Evolutionary conservation across 306 rosid genomes (phyloP), one percentile per base, ranked within the genome.

Genomic region (Ceratonia siliqua): DNA sequence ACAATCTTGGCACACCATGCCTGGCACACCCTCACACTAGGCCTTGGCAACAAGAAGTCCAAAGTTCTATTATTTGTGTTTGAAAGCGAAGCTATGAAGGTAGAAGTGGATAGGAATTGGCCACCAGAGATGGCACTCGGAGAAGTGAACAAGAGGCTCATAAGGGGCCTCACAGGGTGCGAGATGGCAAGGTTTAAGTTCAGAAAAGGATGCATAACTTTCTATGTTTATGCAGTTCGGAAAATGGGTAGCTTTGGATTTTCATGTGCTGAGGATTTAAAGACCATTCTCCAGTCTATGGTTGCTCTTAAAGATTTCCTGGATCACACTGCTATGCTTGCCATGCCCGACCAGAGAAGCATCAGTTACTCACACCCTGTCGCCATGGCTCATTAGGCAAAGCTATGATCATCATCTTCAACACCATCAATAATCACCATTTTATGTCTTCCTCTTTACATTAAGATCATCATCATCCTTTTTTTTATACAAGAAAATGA

Each of bases 161-260:
- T 95, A 8, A 85, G 86, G 33, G 99, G 98, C 5, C 81, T 92
- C 39, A 14, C 13, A n/a, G 91, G 88, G 2, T 84, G 86, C 33
- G 99, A 95, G 62, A 89, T 92, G 97, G 98, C 99, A 0, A 41
- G 99, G 75, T 95, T 95, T 79, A 95, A 95, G 84, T 95, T 95
- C 81, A 87, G 99, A 41, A 95, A 95, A 84, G 99, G 99, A 0
- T 92, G 98, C 75, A 74, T 95, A 0, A 95, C 99, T 45, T 95
- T 95, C 70, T 95, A 95, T 83, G 94, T 95, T 3, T 95, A 86
- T 18, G 99, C 98, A 0, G 98, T 95, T 33, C 69, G 99, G n/a
- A 61, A 75, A 53, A 72, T 77, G 18, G 97, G 99, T 6, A 83
- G 78, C 75, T 79, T 77, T 53, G 93, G 90, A 0, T 95, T 95